phyloP scores from a whole-genome alignment of 164 flowering plant species.

The Santalum album region DNA sequence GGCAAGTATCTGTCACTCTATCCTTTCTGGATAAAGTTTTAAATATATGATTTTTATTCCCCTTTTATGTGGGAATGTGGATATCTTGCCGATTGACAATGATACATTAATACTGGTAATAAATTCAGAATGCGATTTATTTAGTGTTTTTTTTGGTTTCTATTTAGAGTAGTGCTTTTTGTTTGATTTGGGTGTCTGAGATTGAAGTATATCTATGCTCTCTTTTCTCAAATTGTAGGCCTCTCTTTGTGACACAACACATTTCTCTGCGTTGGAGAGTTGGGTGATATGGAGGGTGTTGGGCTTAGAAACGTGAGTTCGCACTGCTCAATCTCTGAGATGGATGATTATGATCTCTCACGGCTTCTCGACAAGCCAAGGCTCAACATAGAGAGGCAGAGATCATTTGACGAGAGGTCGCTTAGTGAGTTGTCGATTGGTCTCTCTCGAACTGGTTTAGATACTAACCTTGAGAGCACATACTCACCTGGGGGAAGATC shows the following conservation, averaged over 20 bases:
- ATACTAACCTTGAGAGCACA: constrained; percentile 20
- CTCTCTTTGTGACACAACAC: not conserved
- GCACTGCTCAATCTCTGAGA: constrained; percentile 34
- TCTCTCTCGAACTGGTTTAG: constrained; percentile 23
- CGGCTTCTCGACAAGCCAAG: constrained; percentile 38
- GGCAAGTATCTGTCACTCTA: not conserved
- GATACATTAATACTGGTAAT: not conserved
- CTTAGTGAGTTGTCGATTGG: constrained; percentile 43
- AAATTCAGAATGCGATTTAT: not conserved
- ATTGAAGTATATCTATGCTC: not conserved
- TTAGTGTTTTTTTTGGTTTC: no score
- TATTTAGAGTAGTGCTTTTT: not conserved
- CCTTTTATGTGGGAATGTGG: not conserved
- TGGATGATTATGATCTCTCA: constrained; percentile 44
- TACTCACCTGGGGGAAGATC: constrained; percentile 41
- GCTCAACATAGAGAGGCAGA: constrained; percentile 42
- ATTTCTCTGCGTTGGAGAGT: not conserved
- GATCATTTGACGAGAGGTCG: constrained; percentile 57
- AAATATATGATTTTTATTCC: not conserved
- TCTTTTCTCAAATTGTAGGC: not conserved
- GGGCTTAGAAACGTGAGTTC: constrained; percentile 27
- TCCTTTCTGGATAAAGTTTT: not conserved
- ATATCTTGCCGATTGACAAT: not conserved
- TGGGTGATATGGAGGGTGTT: constrained; percentile 7
- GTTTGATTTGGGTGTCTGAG: not conserved